These are phyloP conservation scores for Scalesia atractyloides DNA, from an alignment of 129 eudicot species.

Conservation along the genomic window DNA sequence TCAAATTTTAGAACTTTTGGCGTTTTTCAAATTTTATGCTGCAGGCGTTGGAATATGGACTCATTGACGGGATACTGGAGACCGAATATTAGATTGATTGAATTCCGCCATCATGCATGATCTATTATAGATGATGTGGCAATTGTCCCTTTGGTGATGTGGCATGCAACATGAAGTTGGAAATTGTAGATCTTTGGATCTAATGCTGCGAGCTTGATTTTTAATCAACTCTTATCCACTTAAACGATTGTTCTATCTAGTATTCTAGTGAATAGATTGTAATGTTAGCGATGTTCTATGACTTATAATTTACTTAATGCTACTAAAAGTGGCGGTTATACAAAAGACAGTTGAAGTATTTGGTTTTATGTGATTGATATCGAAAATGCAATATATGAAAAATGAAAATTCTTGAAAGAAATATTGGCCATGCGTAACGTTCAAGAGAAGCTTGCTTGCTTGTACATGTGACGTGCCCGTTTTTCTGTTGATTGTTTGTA, in stretches of 20 bases:
- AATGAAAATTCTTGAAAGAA: too few species aligned
- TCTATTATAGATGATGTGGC: constrained; percentile 8
- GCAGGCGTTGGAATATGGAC: constrained; percentile 96
- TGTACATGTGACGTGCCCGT: too few species aligned
- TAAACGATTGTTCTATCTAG: constrained; percentile 11
- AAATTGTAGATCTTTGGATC: not conserved
- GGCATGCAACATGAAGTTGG: constrained; percentile 3
- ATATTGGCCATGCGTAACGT: too few species aligned
- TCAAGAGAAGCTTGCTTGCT: too few species aligned
- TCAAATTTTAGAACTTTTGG: not conserved
- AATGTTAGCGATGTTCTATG: constrained; percentile 19
- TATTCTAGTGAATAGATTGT: not conserved
- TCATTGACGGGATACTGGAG: constrained; percentile 80
- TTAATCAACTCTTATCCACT: too few species aligned
- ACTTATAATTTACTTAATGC: not conserved
- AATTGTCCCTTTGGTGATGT: constrained; percentile 17
- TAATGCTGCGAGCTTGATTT: constrained; percentile 12
- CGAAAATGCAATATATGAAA: not conserved
- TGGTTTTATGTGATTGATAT: not conserved
- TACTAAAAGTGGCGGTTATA: not conserved
- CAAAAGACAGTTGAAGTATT: not conserved
- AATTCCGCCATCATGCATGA: not conserved
- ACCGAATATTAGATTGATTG: constrained; percentile 52
- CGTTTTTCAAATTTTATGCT: not conserved
- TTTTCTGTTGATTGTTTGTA: too few species aligned